These are phyloP conservation scores for Anthostomella pinea DNA, from an alignment of 2,329 filamentous ascomycete species.

Conservation along the genomic window DNA sequence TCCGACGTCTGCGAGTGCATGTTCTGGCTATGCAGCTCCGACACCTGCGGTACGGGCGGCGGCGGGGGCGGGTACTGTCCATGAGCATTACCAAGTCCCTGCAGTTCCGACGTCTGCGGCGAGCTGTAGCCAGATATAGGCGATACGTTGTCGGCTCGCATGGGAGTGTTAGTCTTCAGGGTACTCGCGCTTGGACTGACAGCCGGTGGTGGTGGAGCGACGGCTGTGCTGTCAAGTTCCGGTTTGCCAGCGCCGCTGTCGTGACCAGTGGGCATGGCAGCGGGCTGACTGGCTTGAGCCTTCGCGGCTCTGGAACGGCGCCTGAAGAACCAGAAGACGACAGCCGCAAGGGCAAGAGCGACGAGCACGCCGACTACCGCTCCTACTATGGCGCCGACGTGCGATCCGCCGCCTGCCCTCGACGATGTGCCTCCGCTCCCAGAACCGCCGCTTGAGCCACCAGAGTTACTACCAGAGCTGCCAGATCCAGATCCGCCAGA, in stretches of 20 bases:
- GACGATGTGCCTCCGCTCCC: constrained; percentile 23
- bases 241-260: constrained; percentile 16
- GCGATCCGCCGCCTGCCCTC: too few relatives aligned
- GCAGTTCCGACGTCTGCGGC: constrained; percentile 16
- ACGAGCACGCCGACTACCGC: constrained; percentile 33
- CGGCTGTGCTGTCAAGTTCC: constrained; percentile 25
- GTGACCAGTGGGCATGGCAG: too few relatives aligned
- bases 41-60: constrained; percentile 11
- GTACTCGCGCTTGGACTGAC: constrained; percentile 16
- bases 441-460: constrained; percentile 24
- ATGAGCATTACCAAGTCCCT: too few relatives aligned
- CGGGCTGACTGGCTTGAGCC: constrained; percentile 1
- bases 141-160: constrained; percentile 22
- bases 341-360: constrained; percentile 29
- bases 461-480: constrained; percentile 3
- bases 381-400: constrained; percentile 27
- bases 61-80: too few relatives aligned
- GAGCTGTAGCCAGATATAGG: constrained; percentile 22
- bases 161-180: constrained; percentile 5
- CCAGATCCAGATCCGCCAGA: constrained; percentile 15
- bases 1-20: constrained; percentile 10
- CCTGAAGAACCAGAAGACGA: constrained; percentile 40
- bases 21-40: constrained; percentile 21
- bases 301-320: constrained; percentile 16
- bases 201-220: constrained; percentile 7